These are phyloP conservation scores for Scedosporium minutisporum DNA, from an alignment of 2,329 filamentous ascomycete species.

Conservation along the genomic window DNA sequence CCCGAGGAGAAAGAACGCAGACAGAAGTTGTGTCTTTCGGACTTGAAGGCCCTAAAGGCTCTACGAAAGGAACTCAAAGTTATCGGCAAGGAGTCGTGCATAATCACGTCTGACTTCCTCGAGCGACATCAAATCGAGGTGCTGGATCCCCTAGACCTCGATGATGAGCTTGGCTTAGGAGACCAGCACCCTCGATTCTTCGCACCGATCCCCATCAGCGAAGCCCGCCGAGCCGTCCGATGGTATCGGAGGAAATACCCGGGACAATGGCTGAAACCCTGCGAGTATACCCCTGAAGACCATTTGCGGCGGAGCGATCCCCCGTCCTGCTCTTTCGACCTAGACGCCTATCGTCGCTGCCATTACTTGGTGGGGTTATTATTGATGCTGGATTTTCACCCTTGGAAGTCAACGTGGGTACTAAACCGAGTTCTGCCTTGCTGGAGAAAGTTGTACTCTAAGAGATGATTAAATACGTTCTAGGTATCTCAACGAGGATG, in stretches of 20 bases:
- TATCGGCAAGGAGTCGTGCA: not conserved
- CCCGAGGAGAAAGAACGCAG: not conserved
- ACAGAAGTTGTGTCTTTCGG: not conserved
- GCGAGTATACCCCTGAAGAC: not conserved
- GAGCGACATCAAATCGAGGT: not conserved
- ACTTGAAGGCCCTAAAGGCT: not conserved
- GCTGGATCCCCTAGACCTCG: not conserved
- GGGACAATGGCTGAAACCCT: not conserved
- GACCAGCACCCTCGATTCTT: not conserved
- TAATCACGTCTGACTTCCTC: not conserved
- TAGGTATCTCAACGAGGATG: not conserved
- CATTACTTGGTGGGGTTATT: not conserved
- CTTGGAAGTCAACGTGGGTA: not conserved
- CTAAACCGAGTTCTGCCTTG: not conserved
- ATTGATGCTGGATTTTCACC: not conserved
- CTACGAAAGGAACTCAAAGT: not conserved
- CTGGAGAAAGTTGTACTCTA: not conserved
- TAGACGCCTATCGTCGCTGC: not conserved
- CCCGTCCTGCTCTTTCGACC: not conserved
- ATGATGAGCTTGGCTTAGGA: not conserved
- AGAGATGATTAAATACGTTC: not conserved
- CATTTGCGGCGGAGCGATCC: not conserved
- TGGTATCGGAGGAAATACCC: not conserved
- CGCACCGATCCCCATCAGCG: not conserved
- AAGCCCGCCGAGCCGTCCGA: not conserved